Percentiles rank a stretch among this genome's conserved stretches.
phyloP scores from a whole-genome alignment of 257 asterid genomes.

The Solanum virginianum region DNA sequence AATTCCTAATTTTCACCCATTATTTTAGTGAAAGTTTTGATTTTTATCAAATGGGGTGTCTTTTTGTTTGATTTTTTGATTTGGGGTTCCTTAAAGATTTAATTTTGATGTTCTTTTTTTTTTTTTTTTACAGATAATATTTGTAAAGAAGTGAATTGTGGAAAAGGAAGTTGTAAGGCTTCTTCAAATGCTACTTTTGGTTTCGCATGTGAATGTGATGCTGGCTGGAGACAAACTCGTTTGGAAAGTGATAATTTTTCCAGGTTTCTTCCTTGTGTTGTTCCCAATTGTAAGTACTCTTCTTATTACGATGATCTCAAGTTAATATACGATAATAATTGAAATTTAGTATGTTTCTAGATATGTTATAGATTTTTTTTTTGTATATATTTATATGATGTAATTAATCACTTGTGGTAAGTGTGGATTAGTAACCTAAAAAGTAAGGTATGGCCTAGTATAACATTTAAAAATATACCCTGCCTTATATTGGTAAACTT shows the following conservation, averaged over 20 bases:
- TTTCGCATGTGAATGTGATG: constrained; percentile 45
- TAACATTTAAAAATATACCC: not conserved
- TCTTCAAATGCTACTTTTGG: constrained; percentile 29
- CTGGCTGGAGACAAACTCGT: constrained; percentile 65
- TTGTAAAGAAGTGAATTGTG: constrained; percentile 40
- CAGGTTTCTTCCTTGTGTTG: constrained; percentile 52
- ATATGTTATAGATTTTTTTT: not conserved
- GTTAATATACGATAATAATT: not conserved
- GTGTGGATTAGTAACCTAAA: not conserved
- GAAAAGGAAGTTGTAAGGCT: constrained; percentile 46
- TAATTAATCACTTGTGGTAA: not conserved
- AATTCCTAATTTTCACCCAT: not conserved
- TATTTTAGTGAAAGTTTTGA: not conserved
- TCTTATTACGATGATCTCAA: not conserved
- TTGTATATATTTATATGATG: not conserved
- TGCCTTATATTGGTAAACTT: not conserved
- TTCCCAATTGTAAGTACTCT: constrained; percentile 56
- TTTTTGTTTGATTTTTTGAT: not conserved
- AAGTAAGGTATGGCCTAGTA: not conserved
- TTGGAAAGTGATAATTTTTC: constrained; percentile 10
- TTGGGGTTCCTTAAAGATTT: not conserved
- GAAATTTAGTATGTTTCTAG: not conserved
- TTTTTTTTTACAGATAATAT: constrained; percentile 9
- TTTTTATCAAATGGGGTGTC: not conserved
- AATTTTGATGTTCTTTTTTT: not conserved